Evolutionary conservation across 768 basidiomycete species (phyloP), one percentile per base, ranked within the genome.

Genomic region (Tulasnella calospora): DNA sequence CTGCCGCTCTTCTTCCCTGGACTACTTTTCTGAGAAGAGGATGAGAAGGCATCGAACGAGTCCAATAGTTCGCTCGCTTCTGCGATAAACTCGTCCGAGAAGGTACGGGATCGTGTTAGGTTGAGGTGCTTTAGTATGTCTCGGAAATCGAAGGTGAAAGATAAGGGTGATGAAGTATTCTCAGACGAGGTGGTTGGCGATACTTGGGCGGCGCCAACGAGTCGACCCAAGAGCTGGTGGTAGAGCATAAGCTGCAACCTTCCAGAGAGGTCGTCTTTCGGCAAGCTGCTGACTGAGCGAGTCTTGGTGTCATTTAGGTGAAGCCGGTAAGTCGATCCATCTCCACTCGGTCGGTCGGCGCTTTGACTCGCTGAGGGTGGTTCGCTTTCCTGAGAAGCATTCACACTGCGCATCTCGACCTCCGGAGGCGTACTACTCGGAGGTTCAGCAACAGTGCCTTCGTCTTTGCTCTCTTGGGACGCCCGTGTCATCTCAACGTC

Each of bases 241-340:
- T 85, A 85, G 40, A 84, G 79, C 84, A 85, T 85, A 38, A 84
- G 81, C 79, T 85, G 84, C 21, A 84, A 78, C 73, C 80, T 81
- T 1, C 84, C 84, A 9, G 83, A 81, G 19, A 82, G 47, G 23
- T 83, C 82, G 80, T 84, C 83, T 27, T 81, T 80, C 0, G 85
- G 85, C 30, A 85, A 44, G 2, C 81, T 82, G 2, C 81, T 82
- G 17, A 79, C 79, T 0, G 81, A 81, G 17, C 85, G 77, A 17
- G 85, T 85, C 71, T 86, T 86, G 35, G 83, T 83, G 76, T 86
- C 85, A 30, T 83, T 84, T 9, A 86, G 71, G 77, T 80, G 82
- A 5, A 86, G 79, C 30, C 81, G 78, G 78, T 84, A 83, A 2
- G 82, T 81, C 30, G 40, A 57, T 47, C 7, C 41, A 79, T 78